phyloP scores from a whole-genome alignment of 208 protist genomes.

The Zelonia costaricensis region DNA sequence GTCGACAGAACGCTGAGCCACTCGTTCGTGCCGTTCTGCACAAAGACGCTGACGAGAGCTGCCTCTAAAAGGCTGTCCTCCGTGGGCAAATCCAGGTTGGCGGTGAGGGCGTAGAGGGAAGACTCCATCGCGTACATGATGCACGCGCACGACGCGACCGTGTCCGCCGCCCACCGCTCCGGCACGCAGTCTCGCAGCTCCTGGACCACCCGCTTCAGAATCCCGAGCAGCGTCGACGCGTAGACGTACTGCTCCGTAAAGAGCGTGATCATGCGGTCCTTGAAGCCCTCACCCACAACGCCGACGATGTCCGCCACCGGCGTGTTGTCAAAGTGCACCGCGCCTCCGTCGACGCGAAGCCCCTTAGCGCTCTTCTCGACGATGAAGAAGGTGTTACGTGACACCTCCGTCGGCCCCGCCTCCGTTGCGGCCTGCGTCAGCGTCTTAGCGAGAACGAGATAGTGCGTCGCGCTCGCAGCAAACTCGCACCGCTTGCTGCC shows the following conservation, averaged over 20 bases:
- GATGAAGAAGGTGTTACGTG: conserved; percentile 81
- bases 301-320: conserved; percentile 70
- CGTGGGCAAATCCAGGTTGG: conserved; percentile 75
- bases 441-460: conserved; percentile 80
- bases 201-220: conserved; percentile 72
- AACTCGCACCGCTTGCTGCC: conserved; percentile 62
- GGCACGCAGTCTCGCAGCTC: conserved; percentile 50
- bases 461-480: conserved; percentile 71
- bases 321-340: conserved; percentile 49
- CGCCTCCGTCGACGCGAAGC: conserved; percentile 33
- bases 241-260: conserved; percentile 89
- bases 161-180: conserved; percentile 53
- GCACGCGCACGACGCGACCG: conserved; percentile 62
- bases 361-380: conserved; percentile 49
- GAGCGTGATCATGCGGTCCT: conserved; percentile 77
- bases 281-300: conserved; percentile 84
- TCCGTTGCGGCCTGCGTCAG: conserved; percentile 66
- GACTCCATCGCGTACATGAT: conserved; percentile 88
- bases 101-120: conserved; percentile 77
- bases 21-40: conserved; percentile 51
- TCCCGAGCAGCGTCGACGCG: conserved; percentile 66
- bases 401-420: conserved; percentile 49
- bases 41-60: conserved; percentile 62
- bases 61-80: conserved; percentile 86
- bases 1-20: conserved; percentile 66